Evolutionary conservation across 176 grass and related monocot species (phyloP), one percentile per base, ranked within the genome.

Genomic region (Zoysia japonica): DNA sequence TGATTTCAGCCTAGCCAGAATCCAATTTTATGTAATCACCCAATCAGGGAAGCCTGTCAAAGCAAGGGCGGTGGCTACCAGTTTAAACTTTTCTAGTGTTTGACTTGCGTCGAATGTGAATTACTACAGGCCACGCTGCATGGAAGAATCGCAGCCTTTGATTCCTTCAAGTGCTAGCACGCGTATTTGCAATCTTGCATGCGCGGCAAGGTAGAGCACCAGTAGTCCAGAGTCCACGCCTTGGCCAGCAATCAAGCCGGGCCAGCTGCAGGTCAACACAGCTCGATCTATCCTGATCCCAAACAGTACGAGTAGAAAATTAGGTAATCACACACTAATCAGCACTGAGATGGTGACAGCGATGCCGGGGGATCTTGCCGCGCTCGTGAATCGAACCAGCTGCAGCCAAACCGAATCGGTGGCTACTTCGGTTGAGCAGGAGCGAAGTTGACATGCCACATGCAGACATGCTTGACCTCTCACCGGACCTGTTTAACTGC

Each of bases 161-260:
- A 82, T 62, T 50, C 15, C 0, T 82, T 77, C 78, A 70, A 76
- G 55, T 10, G 46, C 28, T 28, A 28, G 28, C 71, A 2, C n/a
- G 9, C 4, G 14, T 14, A 45, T 76, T 61, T 35, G 1, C 17
- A 8, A 20, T 57, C 55, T 61, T 35, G 1, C 17, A 8, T 8
- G n/a, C 55, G 17, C 55, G 17, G 61, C 61, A 57, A 52, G 35
- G 14, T 10, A 6, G 1, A 16, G 47, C 47, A 41, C 8, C 12
- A 43, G 38, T 39, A 65, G 37, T 43, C 5, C 15, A 70, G 46
- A 54, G 55, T 80, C 73, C 63, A 88, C 76, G 81, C 62, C 86
- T 84, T 76, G 64, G 55, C 7, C 70, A 64, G 17, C 64, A 80
- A 88, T 84, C 81, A 49, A 80, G 19, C 45, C 7, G 80, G 77